Base-by-base conservation (phyloP, 306 rosid genomes). In the Vachellia collinsii region DNA sequence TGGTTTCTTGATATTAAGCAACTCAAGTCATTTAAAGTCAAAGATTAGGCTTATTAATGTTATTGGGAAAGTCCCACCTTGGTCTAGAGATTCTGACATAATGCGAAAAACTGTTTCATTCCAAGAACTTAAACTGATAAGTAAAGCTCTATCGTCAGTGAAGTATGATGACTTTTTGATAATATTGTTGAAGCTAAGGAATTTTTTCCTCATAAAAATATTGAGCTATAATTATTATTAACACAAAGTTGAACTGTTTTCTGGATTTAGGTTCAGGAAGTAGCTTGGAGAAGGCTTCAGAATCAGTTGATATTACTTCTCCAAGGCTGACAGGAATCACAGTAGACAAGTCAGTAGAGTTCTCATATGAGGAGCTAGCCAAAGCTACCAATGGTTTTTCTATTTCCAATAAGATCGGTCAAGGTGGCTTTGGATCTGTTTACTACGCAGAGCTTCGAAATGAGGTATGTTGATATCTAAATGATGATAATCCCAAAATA, bases 391-490 rank as follows among this genome's bases (percentile, higher is more conserved):
- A 89, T 42, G 83, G 65, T 50, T 92, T 92, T 74, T 84, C 84
- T 65, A 3, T 34, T 54, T 82, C 78, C 25, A 83, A 87, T 50
- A 92, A 87, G 82, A 88, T 92, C 19, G 97, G 97, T 62, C 90
- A 84, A 85, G 97, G 97, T 53, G 97, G 97, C 37, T 92, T 88
- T 89, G 97, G 94, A 71, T 50, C 85, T 38, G 97, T 92, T 71
- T 92, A 76, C 85, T 88, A 89, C 43, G 94, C 94, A 10, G 86
- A 90, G 78, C 92, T 92, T 25, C 81, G 93, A 78, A 87, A 89
- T 39, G 97, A 92, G 97, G 97, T 90, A 74, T 39, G 88, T 68
- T 25, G 19, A 12, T 4, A 37, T 4, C 41, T 62, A 12, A 62
- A 62, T 62, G 8, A 29, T 29, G 7, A 29, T 29, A 62, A 62